Percentiles rank a stretch among this genome's conserved stretches.
Conservation (phyloP, 2,329 filamentous ascomycete species). For the Xylariomycetidae sp. region DNA sequence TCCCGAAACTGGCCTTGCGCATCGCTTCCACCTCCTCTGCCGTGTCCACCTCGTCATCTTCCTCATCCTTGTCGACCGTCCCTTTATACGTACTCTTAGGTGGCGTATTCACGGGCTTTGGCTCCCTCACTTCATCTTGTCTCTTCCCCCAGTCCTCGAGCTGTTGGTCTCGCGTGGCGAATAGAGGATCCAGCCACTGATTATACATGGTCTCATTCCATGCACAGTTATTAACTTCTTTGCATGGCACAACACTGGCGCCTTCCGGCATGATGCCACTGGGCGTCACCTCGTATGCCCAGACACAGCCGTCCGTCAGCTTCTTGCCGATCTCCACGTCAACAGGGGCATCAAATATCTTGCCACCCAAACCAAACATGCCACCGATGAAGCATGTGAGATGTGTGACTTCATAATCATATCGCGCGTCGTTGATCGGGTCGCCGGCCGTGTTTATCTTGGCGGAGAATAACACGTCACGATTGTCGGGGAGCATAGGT, state of each 20-base stretch:
- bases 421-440: constrained; percentile 32
- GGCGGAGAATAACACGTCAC: constrained; percentile 71
- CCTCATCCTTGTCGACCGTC: constrained; percentile 12
- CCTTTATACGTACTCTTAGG: too few species aligned
- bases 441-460: constrained; percentile 47
- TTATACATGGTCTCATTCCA: constrained; percentile 51
- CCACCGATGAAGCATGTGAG: constrained; percentile 66
- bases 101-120: too few species aligned
- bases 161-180: constrained; percentile 36
- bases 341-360: constrained; percentile 53
- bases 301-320: constrained; percentile 65
- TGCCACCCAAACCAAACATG: constrained; percentile 64
- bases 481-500: constrained; percentile 64
- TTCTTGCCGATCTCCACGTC: constrained; percentile 60
- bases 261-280: constrained; percentile 64
- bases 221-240: constrained; percentile 39
- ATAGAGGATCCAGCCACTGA: constrained; percentile 42
- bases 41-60: constrained; percentile 13
- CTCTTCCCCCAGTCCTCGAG: constrained; percentile 26
- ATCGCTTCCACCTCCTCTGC: constrained; percentile 15
- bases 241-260: constrained; percentile 46
- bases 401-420: constrained; percentile 58
- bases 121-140: neutral
- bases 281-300: constrained; percentile 59
- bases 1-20: constrained; percentile 5